These are phyloP conservation scores for Vairimorpha necatrix DNA, from an alignment of 371 early-diverging fungal genomes.

Conservation along the genomic window DNA sequence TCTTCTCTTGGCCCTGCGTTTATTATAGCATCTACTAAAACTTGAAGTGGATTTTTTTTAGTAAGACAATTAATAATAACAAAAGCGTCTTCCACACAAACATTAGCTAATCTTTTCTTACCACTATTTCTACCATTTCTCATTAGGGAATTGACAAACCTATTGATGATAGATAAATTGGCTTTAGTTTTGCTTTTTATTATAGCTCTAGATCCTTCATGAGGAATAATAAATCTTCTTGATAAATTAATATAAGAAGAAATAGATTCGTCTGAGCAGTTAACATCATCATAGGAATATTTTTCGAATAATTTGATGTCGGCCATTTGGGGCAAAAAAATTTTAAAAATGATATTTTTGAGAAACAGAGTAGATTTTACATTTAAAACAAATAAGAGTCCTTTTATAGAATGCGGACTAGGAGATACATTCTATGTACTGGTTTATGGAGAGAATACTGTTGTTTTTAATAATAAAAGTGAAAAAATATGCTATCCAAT, in stretches of 20 bases:
- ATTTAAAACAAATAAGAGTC: slow-evolving; percentile 24
- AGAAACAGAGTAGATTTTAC: slow-evolving; percentile 10
- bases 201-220: slow-evolving; percentile 54
- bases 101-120: slow-evolving; percentile 96
- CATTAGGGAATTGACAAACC: slow-evolving; percentile 98
- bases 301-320: slow-evolving; percentile 58
- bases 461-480: neutral
- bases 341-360: slow-evolving; percentile 40
- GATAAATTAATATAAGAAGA: slow-evolving; percentile 59
- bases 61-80: slow-evolving; percentile 96
- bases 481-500: slow-evolving; percentile 45
- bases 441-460: slow-evolving; percentile 35
- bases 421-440: slow-evolving; percentile 33
- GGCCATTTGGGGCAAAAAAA: slow-evolving; percentile 23
- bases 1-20: slow-evolving; percentile 99
- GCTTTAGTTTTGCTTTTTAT: slow-evolving; percentile 58
- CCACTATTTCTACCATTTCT: slow-evolving; percentile 99
- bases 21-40: slow-evolving; percentile 95
- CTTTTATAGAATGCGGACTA: slow-evolving; percentile 31
- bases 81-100: slow-evolving; percentile 96
- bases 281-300: slow-evolving; percentile 60
- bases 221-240: slow-evolving; percentile 58
- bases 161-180: slow-evolving; percentile 95
- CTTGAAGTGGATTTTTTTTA: slow-evolving; percentile 96
- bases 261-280: slow-evolving; percentile 56